phyloP scores from a whole-genome alignment of 306 rosid species.

The Fragaria iinumae region DNA sequence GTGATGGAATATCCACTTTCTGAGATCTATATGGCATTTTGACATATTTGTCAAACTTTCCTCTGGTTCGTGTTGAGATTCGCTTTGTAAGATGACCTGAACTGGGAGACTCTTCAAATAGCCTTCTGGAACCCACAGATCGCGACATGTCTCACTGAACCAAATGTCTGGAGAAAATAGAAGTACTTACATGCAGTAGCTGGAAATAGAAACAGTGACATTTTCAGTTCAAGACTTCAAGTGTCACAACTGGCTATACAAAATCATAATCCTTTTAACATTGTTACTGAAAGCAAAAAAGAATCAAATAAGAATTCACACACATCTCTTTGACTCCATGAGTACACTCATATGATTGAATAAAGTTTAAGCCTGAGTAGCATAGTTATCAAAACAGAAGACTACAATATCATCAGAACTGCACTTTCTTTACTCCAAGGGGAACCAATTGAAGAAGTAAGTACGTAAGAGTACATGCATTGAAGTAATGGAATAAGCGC shows the following conservation, averaged over 20 bases:
- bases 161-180: slow-evolving; percentile 2
- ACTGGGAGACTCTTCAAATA: not conserved
- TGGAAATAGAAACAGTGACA: not conserved
- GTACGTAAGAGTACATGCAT: not conserved
- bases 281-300: not conserved
- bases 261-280: not conserved
- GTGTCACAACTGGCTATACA: not conserved
- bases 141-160: not conserved
- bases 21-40: not conserved
- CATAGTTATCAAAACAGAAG: not conserved
- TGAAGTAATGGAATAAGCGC: not conserved
- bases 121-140: slow-evolving; percentile 5
- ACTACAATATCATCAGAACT: not conserved
- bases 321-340: not conserved
- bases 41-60: not conserved
- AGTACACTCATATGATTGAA: not conserved
- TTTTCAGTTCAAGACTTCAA: not conserved
- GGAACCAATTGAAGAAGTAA: not conserved
- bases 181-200: not conserved
- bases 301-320: no score
- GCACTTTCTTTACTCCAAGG: not conserved
- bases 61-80: not conserved
- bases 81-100: slow-evolving; percentile 4
- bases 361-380: not conserved
- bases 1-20: not conserved